A percentile compares a stretch with the other conserved stretches of the same genome.
These are phyloP conservation scores for Heliocybe sulcata DNA, from an alignment of 1,284 basidiomycete genomes.

Conservation along the genomic window DNA sequence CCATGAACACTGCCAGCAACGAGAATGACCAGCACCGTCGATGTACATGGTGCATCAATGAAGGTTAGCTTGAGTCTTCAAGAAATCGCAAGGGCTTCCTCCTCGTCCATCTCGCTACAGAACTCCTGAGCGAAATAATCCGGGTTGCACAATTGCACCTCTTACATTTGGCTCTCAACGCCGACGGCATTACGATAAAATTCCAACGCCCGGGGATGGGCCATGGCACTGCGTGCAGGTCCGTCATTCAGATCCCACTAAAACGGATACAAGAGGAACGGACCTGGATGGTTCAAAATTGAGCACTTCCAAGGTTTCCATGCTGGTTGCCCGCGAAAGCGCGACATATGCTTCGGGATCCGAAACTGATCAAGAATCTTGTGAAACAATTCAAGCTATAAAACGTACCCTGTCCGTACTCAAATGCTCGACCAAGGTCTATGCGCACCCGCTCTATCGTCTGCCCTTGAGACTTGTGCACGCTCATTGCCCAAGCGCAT, in stretches of 20 bases:
- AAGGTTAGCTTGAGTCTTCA: too few species aligned
- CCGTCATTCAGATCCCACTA: too few species aligned
- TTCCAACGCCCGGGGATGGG: neutral
- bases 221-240: neutral
- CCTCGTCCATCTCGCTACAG: neutral
- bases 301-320: constrained; percentile 18
- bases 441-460: constrained; percentile 77
- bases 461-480: constrained; percentile 86
- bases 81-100: too few species aligned
- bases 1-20: neutral
- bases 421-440: constrained; percentile 61
- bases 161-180: too few species aligned
- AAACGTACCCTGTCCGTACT: constrained; percentile 73
- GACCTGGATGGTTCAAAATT: constrained; percentile 18
- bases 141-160: too few species aligned
- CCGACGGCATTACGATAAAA: neutral
- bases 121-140: neutral
- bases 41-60: too few species aligned
- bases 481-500: constrained; percentile 75
- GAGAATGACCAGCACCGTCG: too few species aligned
- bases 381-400: too few species aligned
- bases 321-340: constrained; percentile 19
- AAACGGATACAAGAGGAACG: neutral
- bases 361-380: too few species aligned
- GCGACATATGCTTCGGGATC: constrained; percentile 19